phyloP scores from a whole-genome alignment of 305 asterid genomes.

The Fraxinus ornus region DNA sequence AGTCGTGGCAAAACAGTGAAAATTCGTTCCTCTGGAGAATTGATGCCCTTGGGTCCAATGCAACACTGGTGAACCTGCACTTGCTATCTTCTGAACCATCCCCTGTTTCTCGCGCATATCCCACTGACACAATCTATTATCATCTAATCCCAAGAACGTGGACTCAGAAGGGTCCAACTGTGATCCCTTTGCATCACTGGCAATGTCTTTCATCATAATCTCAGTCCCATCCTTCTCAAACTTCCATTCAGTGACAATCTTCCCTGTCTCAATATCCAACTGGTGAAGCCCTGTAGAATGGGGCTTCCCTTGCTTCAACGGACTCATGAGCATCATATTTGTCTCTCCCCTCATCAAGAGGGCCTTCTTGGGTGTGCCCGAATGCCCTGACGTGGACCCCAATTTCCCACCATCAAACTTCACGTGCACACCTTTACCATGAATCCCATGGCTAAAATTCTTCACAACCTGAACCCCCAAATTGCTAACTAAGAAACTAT shows the following conservation, averaged over 20 bases:
- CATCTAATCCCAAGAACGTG: conserved; percentile 90
- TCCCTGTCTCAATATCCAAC: conserved; percentile 92
- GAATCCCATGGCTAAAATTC: conserved; percentile 92
- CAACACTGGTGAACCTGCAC: conserved; percentile 65
- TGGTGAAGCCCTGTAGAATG: conserved; percentile 76
- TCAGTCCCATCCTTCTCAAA: conserved; percentile 89
- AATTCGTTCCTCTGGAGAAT: conserved; percentile 87
- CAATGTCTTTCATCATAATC: conserved; percentile 75
- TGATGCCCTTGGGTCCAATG: conserved; percentile 93
- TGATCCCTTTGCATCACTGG: conserved; percentile 84
- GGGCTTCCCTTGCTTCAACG: conserved; percentile 67
- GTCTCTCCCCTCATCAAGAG: conserved; percentile 96
- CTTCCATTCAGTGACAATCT: conserved; percentile 89
- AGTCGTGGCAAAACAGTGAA: conserved; percentile 84
- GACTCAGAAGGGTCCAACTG: conserved; percentile 93
- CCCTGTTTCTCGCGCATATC: conserved; percentile 94
- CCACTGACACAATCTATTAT: conserved; percentile 81
- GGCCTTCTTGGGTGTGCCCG: conserved; percentile 70
- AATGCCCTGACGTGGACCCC: conserved; percentile 40
- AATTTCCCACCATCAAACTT: conserved; percentile 57
- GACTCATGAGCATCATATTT: conserved; percentile 95
- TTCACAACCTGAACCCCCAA: conserved; percentile 93
- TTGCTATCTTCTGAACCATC: conserved; percentile 81
- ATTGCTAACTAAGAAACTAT: conserved; percentile 81
- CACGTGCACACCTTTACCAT: conserved; percentile 90